These are phyloP conservation scores for Filobasidium floriforme DNA, from an alignment of 768 basidiomycete species.

Conservation along the genomic window DNA sequence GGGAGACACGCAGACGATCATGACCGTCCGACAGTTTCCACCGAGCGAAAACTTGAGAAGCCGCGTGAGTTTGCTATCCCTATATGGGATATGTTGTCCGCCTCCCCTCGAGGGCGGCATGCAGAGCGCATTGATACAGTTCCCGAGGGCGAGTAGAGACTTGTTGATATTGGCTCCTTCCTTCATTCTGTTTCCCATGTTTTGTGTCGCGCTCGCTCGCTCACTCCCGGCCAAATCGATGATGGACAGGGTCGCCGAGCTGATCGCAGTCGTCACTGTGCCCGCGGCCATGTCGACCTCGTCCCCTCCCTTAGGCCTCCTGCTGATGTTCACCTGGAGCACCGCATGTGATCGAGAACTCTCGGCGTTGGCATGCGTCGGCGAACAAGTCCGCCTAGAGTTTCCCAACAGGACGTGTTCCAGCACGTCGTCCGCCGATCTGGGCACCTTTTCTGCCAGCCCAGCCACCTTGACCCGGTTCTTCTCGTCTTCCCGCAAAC, in stretches of 20 bases:
- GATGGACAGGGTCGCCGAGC: conserved; percentile 76
- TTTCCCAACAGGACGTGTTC: conserved; percentile 86
- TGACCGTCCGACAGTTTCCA: conserved; percentile 98
- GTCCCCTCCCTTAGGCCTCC: conserved; percentile 63
- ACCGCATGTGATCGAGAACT: conserved; percentile 97
- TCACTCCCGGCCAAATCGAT: conserved; percentile 98
- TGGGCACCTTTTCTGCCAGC: conserved; percentile 71
- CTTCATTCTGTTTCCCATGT: conserved; percentile 96
- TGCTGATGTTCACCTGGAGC: conserved; percentile 85
- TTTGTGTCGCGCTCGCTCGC: conserved; percentile 87
- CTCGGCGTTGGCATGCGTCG: conserved; percentile 91
- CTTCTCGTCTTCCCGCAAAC: conserved; percentile 87
- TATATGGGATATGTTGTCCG: conserved; percentile 75
- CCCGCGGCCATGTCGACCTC: conserved; percentile 72
- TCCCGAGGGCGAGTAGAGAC: conserved; percentile 89
- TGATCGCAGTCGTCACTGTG: conserved; percentile 51
- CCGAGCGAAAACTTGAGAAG: conserved; percentile 95
- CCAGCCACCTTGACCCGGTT: conserved; percentile 71
- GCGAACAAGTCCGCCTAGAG: conserved; percentile 76
- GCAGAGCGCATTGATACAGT: conserved; percentile 97
- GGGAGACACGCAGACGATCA: conserved; percentile 96
- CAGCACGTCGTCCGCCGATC: conserved; percentile 84
- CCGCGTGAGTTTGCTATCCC: conserved; percentile 96
- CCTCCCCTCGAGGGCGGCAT: conserved; percentile 63
- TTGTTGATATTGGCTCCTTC: conserved; percentile 99